Evolutionary conservation across 2,329 filamentous ascomycete species (phyloP), one percentile per base, ranked within the genome.

Genomic region (Alternaria metachromatica): DNA sequence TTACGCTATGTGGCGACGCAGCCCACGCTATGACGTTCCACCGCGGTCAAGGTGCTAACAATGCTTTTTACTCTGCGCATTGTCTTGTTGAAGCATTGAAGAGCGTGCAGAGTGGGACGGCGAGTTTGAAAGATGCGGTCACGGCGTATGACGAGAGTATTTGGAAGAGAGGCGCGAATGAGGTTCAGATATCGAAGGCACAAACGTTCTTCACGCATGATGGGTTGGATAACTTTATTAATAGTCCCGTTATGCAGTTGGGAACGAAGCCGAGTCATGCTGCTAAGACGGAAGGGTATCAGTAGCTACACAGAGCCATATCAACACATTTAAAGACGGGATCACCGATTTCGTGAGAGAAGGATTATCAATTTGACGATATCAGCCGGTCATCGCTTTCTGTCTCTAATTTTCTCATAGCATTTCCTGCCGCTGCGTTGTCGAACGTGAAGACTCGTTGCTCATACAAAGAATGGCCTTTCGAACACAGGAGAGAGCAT

Each of bases 11-110:
- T 15, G 80, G 79, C 3, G 80, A 81, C 60, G 77, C 78, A 30
- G 80, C 79, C n/a, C 79, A 81, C 66, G 75, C 80, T 4, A 82
- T 82, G 80, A 80, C 79, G 0, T 79, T 79, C 15, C 78, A 80
- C 53, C 77, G 78, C n/a, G 78, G 77, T 1, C 78, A 80, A 66
- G 77, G 77, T 7, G 72, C 78, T 18, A 80, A 80, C 51, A 78
- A 80, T 37, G 76, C 78, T 5, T 75, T 80, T 18, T 75, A 72
- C 50, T 79, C 79, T 51, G 76, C 73, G 4, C 68, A 73, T 21
- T 73, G 68, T 28, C 69, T 78, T 6, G 72, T 74, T 2, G 68
- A 73, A 55, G 70, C 72, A 2, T 59, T 77, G 15, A 72, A 70
- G 33, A 61, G 66, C 5, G 69, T 69, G 2, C 58, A 68, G n/a